These are phyloP conservation scores for Tolypocladium album DNA, from an alignment of 2,329 filamentous ascomycete genomes.

Conservation along the genomic window DNA sequence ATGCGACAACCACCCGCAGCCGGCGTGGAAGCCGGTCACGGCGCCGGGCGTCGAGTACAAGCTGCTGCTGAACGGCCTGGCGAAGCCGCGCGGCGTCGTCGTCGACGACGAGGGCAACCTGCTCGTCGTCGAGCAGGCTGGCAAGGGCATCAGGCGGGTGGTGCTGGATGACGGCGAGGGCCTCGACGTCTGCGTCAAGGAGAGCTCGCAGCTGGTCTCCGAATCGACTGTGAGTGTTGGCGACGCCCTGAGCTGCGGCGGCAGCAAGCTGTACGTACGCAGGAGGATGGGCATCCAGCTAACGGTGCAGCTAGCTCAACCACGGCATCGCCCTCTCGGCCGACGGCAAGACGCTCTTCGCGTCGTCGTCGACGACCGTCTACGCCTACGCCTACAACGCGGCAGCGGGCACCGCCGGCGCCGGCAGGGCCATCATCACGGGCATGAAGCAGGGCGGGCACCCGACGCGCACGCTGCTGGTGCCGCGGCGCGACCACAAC, in stretches of 20 bases:
- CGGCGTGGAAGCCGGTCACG: conserved; percentile 7
- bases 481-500: conserved; percentile 38
- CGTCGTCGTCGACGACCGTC: conserved; percentile 40
- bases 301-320: conserved; percentile 34
- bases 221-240: conserved; percentile 12
- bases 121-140: conserved; percentile 20
- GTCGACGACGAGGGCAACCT: conserved; percentile 25
- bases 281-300: neutral
- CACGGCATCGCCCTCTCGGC: conserved; percentile 36
- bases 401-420: conserved; percentile 28
- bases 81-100: conserved; percentile 19
- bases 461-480: conserved; percentile 50
- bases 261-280: neutral
- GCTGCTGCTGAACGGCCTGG: conserved; percentile 14
- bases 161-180: conserved; percentile 19
- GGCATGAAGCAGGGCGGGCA: conserved; percentile 51
- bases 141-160: conserved; percentile 20
- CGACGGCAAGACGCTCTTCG: conserved; percentile 36
- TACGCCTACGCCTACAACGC: conserved; percentile 52
- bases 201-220: conserved; percentile 14
- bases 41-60: conserved; percentile 15
- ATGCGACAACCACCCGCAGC: conserved; percentile 2
- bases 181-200: conserved; percentile 16
- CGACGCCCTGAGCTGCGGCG: neutral
- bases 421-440: conserved; percentile 35